Evolutionary conservation across 2,329 filamentous ascomycete genomes (phyloP).

Genomic region (Penicillium sp.): DNA sequence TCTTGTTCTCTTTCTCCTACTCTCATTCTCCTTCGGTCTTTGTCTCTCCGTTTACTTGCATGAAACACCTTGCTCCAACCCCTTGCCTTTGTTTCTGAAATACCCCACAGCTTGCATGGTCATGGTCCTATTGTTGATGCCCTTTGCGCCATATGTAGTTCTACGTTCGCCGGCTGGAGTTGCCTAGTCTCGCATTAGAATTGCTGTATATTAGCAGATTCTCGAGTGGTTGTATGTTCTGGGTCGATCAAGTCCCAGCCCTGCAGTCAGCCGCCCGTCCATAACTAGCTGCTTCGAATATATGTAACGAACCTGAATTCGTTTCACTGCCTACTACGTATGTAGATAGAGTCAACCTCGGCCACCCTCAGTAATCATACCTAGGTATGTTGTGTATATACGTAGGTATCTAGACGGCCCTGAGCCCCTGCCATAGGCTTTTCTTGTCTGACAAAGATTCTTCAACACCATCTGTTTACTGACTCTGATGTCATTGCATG

Average conservation of each 20-base stretch:
- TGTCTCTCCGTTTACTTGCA: slow-evolving; percentile 1
- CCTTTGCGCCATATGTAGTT: slow-evolving; percentile 19
- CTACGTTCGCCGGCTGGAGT: slow-evolving; percentile 12
- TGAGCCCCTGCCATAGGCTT: background rate
- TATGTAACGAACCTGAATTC: too few relatives aligned
- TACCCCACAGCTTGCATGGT: slow-evolving; percentile 20
- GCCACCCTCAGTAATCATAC: background rate
- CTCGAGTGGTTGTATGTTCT: slow-evolving; percentile 3
- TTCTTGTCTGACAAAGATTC: too few relatives aligned
- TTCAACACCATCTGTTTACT: background rate
- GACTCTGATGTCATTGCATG: background rate
- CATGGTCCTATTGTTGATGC: slow-evolving; percentile 9
- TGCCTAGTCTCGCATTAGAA: slow-evolving; percentile 25
- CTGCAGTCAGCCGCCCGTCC: too few relatives aligned
- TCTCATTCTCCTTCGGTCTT: slow-evolving; percentile 4
- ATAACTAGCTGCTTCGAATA: background rate
- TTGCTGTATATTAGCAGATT: slow-evolving; percentile 32
- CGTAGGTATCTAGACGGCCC: background rate
- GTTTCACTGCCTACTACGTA: too few relatives aligned
- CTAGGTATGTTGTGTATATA: too few relatives aligned
- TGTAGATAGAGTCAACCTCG: too few relatives aligned
- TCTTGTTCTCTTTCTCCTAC: slow-evolving; percentile 1
- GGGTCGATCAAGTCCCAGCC: too few relatives aligned
- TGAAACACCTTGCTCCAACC: background rate
- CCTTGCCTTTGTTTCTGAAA: slow-evolving; percentile 14